Evolutionary conservation across 2,329 filamentous ascomycete genomes (phyloP), one percentile per base, ranked within the genome.

Genomic region (Dendryphion nanum): DNA sequence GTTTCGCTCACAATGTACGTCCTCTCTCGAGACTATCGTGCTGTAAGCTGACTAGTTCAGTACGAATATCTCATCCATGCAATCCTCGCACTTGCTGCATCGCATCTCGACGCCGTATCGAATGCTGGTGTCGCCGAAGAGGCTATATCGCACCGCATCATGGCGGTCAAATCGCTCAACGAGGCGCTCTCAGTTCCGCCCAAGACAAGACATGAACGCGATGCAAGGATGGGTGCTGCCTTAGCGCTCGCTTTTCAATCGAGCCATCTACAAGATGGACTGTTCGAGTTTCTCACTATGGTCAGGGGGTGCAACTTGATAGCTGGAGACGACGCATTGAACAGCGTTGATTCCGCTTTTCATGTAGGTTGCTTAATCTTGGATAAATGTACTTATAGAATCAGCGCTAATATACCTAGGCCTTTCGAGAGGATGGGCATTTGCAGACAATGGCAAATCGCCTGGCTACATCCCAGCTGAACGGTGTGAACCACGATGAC

Each of bases 51-150:
- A 59, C 30, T 5, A 17, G 42, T 37, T 16, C 40, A 82, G 75
- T 75, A 83, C 47, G 78, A 83, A 39, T 84, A 80, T 42, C 71
- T 85, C 7, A 85, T 87, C 77, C 83, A 87, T 57, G 80, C 82
- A 4, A 81, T 87, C 35, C 73, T 85, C 0, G 82, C 81, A 10
- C 74, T 85, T 42, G 74, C 83, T 1, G 84, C 83, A 20, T 85
- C 82, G 0, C 79, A 86, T 46, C 72, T 86, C 4, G 73, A 76
- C 49, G 64, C 66, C 4, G 61, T 68, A 1, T 78, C 61, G 2
- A 59, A 77, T 41, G 58, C 71, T 2, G 72, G 71, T 42, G 72
- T 85, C 14, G 61, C 74, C 12, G 68, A 74, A 12, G 72, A 76
- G 19, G 82, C 82, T 29, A 78, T 86, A 66, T 69, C 69, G 23